Evolutionary conservation across 306 rosid species (phyloP), one percentile per base, ranked within the genome.

Genomic region (Trifolium repens): DNA sequence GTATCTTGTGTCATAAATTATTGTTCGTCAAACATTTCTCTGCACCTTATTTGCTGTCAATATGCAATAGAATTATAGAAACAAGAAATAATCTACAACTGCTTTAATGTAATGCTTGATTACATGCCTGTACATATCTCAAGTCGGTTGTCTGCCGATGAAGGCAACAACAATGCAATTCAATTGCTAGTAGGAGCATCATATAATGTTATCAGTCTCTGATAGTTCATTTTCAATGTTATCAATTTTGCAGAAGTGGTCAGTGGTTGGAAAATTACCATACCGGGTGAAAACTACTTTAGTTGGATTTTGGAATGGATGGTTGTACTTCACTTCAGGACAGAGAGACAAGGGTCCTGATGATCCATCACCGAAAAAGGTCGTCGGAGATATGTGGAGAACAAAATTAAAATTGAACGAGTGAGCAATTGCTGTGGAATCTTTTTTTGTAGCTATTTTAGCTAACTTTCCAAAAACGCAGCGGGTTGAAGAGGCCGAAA

Each of bases 291-390:
- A 94, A 82, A 94, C 98, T 27, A 91, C 94, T 0, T 72, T 94
- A 7, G 96, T 87, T 26, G 96, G 97, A 67, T 91, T 84, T 84
- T 90, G 96, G 97, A 64, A 94, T 47, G 97, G 98, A 43, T 91
- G 94, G 91, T 71, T 90, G 82, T 91, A 91, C 78, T 94, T 94
- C 88, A 91, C 98, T 59, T 94, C 97, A 2, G 97, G 97, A 71
- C 98, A 94, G 78, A 74, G 93, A 72, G 97, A 94, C 85, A 94
- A 90, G 67, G 94, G 94, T 43, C 91, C 96, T 0, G 85, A 86
- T 9, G 90, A 94, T 84, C 98, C 97, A 24, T 81, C 91, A 24
- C 98, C 98, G 1, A 94, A 81, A 79, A 90, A 91, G 85, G 98
- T 91, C 40, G 80, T 85, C 39, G 96, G 90, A 73, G 97, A 91